Base-by-base conservation (phyloP, 352 stramenopile species). In the Saprolegnia diclina region DNA sequence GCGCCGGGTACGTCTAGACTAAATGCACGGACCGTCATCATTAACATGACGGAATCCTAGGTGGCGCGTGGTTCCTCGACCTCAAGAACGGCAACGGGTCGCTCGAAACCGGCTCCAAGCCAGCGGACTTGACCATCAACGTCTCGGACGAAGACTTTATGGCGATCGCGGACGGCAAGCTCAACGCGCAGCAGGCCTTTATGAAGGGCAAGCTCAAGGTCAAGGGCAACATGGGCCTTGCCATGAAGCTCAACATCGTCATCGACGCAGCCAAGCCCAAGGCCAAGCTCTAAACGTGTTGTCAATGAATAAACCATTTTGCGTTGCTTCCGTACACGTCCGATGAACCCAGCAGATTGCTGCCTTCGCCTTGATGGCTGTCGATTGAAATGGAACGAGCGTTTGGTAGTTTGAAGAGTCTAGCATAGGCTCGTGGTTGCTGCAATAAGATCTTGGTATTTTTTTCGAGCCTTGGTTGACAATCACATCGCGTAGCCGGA, bases 201-300 rank as follows among this genome's bases (percentile, higher is more conserved):
- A 96, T 97, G 89, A 96, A 97, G 82, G 90, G 91, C 66, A 97
- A 97, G 74, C 79, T 98, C 56, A 98, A 98, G 75, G 85, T 98
- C 56, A 97, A 98, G 79, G 93, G 93, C 64, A 98, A 97, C 72
- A 97, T 98, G 93, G 82, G 80, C 64, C 80, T 98, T 40, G 93
- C 93, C 32, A 97, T 97, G 88, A 98, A 98, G 84, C 77, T 98
- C n/a, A 92, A 84, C 11, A 75, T 95, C 46, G 82, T 98, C 61
- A 88, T 98, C 63, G 91, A 90, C 75, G 90, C 90, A 32, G 88
- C 96, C 50, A 91, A 94, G 77, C 83, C 81, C 37, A 78, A 77
- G 37, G 79, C 85, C 67, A 94, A 91, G 79, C 71, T 92, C 72
- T 92, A 82, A 76, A n/a, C 24, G n/a, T 35, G 19, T 62, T 70